These are phyloP conservation scores for Bipolaris sorokiniana DNA, from an alignment of 2,329 filamentous ascomycete genomes.

Conservation along the genomic window DNA sequence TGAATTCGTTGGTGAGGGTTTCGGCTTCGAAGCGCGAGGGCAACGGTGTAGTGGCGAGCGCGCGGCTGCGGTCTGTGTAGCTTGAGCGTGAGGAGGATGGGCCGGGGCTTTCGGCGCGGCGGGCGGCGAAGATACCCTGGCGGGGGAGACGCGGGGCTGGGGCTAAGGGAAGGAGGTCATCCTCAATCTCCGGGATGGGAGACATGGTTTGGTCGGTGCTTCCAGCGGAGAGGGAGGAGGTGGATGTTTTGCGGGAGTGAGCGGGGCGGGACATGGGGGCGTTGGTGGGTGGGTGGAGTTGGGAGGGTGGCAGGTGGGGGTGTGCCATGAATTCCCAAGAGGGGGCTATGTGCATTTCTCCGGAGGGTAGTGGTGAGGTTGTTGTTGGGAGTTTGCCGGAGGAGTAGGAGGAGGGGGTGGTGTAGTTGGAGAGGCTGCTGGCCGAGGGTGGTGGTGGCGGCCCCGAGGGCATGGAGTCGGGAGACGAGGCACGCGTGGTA, in stretches of 20 bases:
- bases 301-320: not conserved
- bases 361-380: too few species aligned
- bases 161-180: slow-evolving; percentile 36
- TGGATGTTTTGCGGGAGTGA: slow-evolving; percentile 41
- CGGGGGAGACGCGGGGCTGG: slow-evolving; percentile 37
- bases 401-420: slow-evolving; percentile 22
- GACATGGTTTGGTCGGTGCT: slow-evolving; percentile 41
- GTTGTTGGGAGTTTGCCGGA: slow-evolving; percentile 1
- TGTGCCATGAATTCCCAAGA: slow-evolving; percentile 48
- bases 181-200: slow-evolving; percentile 38
- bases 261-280: slow-evolving; percentile 28
- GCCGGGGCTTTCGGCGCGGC: slow-evolving; percentile 33
- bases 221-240: slow-evolving; percentile 38
- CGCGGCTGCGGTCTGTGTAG: slow-evolving; percentile 42
- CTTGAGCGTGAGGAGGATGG: slow-evolving; percentile 36
- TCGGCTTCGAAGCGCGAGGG: slow-evolving; percentile 48
- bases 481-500: slow-evolving; percentile 46
- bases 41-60: slow-evolving; percentile 37
- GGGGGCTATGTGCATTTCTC: slow-evolving; percentile 37
- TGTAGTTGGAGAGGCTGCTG: too few species aligned
- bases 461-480: slow-evolving; percentile 39
- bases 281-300: slow-evolving; percentile 30
- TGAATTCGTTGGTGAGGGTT: slow-evolving; percentile 43
- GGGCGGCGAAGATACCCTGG: slow-evolving; percentile 41
- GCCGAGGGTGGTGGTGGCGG: slow-evolving; percentile 29